A percentile compares a stretch with the other conserved stretches of the same genome.
Evolutionary conservation across 176 grass and related monocot genomes (phyloP).

Genomic region (Musa beccarii): DNA sequence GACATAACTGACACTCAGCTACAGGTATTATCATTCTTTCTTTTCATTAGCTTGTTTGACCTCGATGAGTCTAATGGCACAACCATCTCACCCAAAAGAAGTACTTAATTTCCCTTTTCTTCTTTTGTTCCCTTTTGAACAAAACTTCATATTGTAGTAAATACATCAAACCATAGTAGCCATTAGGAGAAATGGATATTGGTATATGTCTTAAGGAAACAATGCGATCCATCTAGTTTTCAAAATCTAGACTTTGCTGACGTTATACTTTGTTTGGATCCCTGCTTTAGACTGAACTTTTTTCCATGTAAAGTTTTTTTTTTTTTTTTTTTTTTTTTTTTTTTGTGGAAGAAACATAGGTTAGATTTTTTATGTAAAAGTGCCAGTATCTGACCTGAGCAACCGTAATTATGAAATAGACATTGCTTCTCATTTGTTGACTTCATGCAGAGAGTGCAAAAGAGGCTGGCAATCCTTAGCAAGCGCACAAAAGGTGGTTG

Average conservation of each 20-base stretch:
- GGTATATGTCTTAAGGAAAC: no score
- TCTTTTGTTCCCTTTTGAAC: not conserved
- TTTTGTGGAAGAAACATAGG: not conserved
- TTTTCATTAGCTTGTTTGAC: not conserved
- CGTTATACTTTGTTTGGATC: no score
- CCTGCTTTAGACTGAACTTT: no score
- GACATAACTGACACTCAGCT: conserved; percentile 73
- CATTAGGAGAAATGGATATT: no score
- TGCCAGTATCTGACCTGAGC: not conserved
- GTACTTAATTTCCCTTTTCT: no score
- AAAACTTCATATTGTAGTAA: not conserved
- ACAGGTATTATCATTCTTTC: conserved; percentile 38
- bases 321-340: not conserved
- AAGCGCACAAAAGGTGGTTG: conserved; percentile 35
- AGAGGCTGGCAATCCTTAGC: conserved; percentile 11
- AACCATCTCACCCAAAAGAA: no score
- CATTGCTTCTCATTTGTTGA: not conserved
- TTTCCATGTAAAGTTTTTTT: no score
- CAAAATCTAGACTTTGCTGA: no score
- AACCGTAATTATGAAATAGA: not conserved
- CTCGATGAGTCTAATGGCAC: not conserved
- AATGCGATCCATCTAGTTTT: no score
- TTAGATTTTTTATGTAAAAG: not conserved
- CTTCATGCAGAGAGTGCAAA: conserved; percentile 15
- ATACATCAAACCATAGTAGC: not conserved